Evolutionary conservation across 306 rosid species (phyloP), one percentile per base, ranked within the genome.

Genomic region (Acmispon strigosus): DNA sequence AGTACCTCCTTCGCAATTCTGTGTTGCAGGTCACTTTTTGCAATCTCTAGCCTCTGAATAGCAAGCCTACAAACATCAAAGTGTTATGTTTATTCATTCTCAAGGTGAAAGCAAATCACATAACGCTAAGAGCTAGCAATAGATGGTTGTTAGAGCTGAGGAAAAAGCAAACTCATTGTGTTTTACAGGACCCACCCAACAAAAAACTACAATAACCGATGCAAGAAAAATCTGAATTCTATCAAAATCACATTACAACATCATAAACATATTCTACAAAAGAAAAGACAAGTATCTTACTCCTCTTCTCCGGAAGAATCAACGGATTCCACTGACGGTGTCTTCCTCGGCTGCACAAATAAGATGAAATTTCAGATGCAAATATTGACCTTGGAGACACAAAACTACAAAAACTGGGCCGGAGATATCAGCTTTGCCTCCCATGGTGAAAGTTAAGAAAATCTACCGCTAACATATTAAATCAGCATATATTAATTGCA

Each of bases 301-400:
- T 95, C 99, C 81, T 95, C 99, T 83, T 95, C 99, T 76, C 96
- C 97, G 39, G 97, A 89, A 75, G 99, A 95, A 76, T 95, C 99
- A 36, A 89, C 92, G 7, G 99, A 91, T 79, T 95, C 99, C 84
- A 89, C 85, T 27, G 96, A 91, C 0, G 87, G 92, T 4, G 97
- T 87, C 88, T 91, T 95, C 78, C 95, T 89, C 13, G 87, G 90
- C 99, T 91, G 96, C 69, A 73, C 17, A 78, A 80, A 76, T 73
- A 32, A 80, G 61, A 70, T 58, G 13, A 72, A 29, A 53, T 43
- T 29, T 78, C 75, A 82, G 82, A 84, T 43, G 47, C 75, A 32
- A 43, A 44, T 34, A 22, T 74, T 66, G 50, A 20, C 63, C 49
- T 70, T 34, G 17, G 61, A 60, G 43, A 56, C 37, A 27, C 0